phyloP scores from a whole-genome alignment of 352 stramenopile genomes.

The Elongisporangium undulatum region DNA sequence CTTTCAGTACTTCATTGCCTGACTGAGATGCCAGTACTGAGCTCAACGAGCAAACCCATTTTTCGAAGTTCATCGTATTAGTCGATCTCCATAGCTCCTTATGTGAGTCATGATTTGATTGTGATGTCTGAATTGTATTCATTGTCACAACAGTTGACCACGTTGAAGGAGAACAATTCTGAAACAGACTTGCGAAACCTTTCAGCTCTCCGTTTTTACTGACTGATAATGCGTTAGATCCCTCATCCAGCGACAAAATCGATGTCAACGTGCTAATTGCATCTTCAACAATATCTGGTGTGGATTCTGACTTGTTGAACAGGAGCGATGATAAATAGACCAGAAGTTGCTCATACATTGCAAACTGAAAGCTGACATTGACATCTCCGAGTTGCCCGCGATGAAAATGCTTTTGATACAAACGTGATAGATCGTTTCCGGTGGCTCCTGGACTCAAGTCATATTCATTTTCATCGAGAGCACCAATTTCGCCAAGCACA shows the following conservation, averaged over 20 bases:
- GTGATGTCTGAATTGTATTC: conserved; percentile 3
- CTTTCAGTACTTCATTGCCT: conserved; percentile 41
- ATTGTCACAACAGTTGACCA: conserved; percentile 27
- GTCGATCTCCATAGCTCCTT: conserved; percentile 39
- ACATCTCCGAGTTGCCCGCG: conserved; percentile 49
- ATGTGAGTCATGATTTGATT: conserved; percentile 10
- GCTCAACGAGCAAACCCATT: conserved; percentile 56
- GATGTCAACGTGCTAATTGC: conserved; percentile 40
- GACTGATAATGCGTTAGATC: conserved; percentile 24
- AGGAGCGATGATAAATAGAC: conserved; percentile 58
- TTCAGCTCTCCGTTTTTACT: conserved; percentile 64
- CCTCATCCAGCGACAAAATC: conserved; percentile 38
- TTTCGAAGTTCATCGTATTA: conserved; percentile 29
- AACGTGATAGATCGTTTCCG: conserved; percentile 33
- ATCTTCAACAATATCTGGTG: conserved; percentile 35
- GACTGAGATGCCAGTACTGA: conserved; percentile 32
- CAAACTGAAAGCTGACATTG: conserved; percentile 31
- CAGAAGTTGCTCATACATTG: conserved; percentile 64
- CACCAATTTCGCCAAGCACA: conserved; percentile 60
- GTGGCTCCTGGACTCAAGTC: conserved; percentile 57
- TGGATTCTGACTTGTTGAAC: conserved; percentile 37
- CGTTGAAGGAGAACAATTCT: conserved; percentile 38
- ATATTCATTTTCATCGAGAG: conserved; percentile 50
- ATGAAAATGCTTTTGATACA: conserved; percentile 57
- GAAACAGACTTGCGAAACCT: conserved; percentile 49